phyloP scores from a whole-genome alignment of 768 basidiomycete genomes.

The Mycena venus region DNA sequence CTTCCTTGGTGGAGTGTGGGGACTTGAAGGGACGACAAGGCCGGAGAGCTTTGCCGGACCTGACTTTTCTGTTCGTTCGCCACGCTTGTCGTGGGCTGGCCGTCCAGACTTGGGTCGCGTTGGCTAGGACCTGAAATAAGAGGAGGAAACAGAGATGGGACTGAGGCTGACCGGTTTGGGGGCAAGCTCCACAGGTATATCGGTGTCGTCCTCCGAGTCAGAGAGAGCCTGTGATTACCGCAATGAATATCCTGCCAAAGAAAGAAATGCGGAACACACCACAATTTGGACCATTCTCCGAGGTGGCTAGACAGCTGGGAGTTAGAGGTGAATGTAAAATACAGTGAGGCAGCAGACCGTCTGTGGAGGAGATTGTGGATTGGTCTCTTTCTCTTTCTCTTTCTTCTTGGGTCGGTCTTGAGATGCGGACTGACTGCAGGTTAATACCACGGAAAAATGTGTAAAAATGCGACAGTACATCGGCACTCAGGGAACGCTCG shows the following conservation, averaged over 20 bases:
- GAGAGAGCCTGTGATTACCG: neutral
- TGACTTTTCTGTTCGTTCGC: neutral
- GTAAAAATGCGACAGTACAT: too few species aligned
- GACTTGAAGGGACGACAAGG: neutral
- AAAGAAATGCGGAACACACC: neutral
- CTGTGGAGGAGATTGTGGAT: neutral
- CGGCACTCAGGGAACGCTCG: too few species aligned
- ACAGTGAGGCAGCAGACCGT: neutral
- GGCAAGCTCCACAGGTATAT: neutral
- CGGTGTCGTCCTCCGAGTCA: neutral
- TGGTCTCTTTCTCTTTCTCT: neutral
- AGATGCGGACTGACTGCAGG: too few species aligned
- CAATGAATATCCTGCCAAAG: neutral
- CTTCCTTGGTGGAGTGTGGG: neutral
- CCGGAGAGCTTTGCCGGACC: neutral
- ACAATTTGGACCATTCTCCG: neutral
- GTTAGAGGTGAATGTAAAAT: neutral
- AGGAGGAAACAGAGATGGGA: too few species aligned
- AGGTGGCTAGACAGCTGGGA: neutral
- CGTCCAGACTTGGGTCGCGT: neutral
- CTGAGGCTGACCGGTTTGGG: neutral
- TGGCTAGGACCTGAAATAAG: neutral
- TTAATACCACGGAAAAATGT: too few species aligned
- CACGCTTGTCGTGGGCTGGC: neutral
- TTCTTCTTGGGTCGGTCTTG: too few species aligned